Evolutionary conservation across 768 basidiomycete genomes (phyloP), one percentile per base, ranked within the genome.

Genomic region (Pleurotus cornucopiae): DNA sequence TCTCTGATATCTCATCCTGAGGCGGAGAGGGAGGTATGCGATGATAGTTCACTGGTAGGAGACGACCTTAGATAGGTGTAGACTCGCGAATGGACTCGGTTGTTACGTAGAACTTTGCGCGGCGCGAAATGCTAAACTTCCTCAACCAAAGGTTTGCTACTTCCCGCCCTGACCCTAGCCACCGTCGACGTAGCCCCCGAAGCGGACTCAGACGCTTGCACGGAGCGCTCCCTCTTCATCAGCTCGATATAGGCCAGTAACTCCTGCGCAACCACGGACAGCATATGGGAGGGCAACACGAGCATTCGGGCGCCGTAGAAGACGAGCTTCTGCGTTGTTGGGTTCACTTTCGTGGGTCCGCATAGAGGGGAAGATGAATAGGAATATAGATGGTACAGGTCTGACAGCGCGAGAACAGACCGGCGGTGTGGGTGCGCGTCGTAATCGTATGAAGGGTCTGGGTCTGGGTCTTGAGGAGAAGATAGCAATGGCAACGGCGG

Each of bases 231-330:
- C 6, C 51, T 34, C 6, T 18, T 21, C 38, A 53, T 41, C 23
- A 53, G 11, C 18, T 53, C 51, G 16, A 37, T 37, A 23, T 53
- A 40, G 37, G 68, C 66, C 23, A 55, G 13, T 3, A 72, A 55
- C 57, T 86, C 81, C 30, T 76, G 71, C 6, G 77, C 68, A 37
- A 84, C 65, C 6, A 64, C 63, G 47, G 64, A 66, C 45, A 86
- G 64, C 44, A 75, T 62, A 3, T 61, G 59, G 41, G 72, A 61
- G 1, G 86, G 79, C n/a, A 73, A 77, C 0, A 79, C 74, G 18
- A 81, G 57, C 5, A 84, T 65, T 61, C 86, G 80, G 5, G 85
- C 86, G 4, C 82, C 82, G 60, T 91, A 92, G 69, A 86, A 92
- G 12, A 75, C 67, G 21, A 91, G 61, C 69, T 90, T 92, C 61